Percentiles rank a stretch among this genome's conserved stretches.
These are phyloP conservation scores for Cyamopsis tetragonoloba DNA, from an alignment of 306 rosid species.

Conservation along the genomic window DNA sequence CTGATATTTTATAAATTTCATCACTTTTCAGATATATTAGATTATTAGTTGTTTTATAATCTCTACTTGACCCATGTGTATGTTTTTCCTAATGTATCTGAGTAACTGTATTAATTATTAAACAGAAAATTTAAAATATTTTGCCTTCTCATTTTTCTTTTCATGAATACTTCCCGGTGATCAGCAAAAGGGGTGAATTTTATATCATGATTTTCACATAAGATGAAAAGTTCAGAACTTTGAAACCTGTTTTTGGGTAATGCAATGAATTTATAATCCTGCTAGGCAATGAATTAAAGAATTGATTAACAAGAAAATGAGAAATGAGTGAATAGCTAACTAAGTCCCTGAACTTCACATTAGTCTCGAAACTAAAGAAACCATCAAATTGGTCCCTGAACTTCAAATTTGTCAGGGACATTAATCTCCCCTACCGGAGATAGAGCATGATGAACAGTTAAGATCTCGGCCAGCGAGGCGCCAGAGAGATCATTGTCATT, in stretches of 20 bases:
- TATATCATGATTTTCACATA: not conserved
- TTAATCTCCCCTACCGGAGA: too few species aligned
- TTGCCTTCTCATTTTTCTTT: not conserved
- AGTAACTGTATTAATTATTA: not conserved
- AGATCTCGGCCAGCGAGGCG: too few species aligned
- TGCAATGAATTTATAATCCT: not conserved
- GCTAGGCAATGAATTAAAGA: not conserved
- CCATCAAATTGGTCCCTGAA: too few species aligned
- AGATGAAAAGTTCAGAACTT: not conserved
- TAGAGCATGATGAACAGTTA: too few species aligned
- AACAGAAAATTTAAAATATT: too few species aligned
- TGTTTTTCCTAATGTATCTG: not conserved
- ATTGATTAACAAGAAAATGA: not conserved
- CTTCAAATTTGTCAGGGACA: too few species aligned
- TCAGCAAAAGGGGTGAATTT: not conserved
- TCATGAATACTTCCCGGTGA: not conserved
- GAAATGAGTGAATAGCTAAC: too few species aligned
- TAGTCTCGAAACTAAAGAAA: too few species aligned
- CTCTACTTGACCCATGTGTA: not conserved
- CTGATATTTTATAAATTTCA: not conserved
- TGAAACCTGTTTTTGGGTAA: conserved; percentile 7
- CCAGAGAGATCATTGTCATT: too few species aligned
- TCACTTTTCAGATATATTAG: not conserved
- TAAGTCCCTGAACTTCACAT: too few species aligned
- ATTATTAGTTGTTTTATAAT: not conserved